Evolutionary conservation across 2,329 filamentous ascomycete species (phyloP), one percentile per base, ranked within the genome.

Genomic region (Penicillium hordei): DNA sequence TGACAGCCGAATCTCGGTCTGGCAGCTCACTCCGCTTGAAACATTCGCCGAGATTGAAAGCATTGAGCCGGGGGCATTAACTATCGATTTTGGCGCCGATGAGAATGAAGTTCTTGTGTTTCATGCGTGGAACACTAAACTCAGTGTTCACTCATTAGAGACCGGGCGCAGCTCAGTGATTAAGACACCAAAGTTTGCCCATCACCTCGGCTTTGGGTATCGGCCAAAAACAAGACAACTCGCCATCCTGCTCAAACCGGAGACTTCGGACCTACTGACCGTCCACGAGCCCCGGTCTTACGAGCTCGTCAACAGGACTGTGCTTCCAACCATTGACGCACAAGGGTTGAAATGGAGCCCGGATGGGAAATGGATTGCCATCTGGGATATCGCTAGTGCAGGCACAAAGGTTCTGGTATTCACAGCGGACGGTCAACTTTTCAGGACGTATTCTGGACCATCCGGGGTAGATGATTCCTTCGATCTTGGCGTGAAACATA

Each of bases 331-430:
- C 2, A 67, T 77, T 17, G 84, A 87, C 72, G 84, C 82, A 1
- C 82, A 83, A 59, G 82, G 81, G 0, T 53, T 87, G 36, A 82
- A 80, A 66, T 87, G 84, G 84, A 86, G 82, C 61, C 78, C 79
- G 0, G 82, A 86, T 69, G 83, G 84, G 4, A 75, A 77, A 58
- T 87, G 85, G 85, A 72, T 87, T 57, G 82, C 79, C 1, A 68
- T 86, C 4, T 82, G 83, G 76, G 85, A 86, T 64, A 72, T 80
- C 33, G 76, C 82, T 3, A 81, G 79, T 55, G 71, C 74, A 7
- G 80, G 81, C 8, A 81, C 80, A 34, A 80, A 77, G 54, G 67
- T 86, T 12, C 70, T 80, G 53, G 77, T 87, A 40, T 85, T 82
- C 63, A 86, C 85, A 1, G 81, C 83, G 2, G 83, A 86, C 64